Percentiles rank a stretch among this genome's conserved stretches.
These are phyloP conservation scores for Ustilago crameri DNA, from an alignment of 1,284 basidiomycete species.

Conservation along the genomic window DNA sequence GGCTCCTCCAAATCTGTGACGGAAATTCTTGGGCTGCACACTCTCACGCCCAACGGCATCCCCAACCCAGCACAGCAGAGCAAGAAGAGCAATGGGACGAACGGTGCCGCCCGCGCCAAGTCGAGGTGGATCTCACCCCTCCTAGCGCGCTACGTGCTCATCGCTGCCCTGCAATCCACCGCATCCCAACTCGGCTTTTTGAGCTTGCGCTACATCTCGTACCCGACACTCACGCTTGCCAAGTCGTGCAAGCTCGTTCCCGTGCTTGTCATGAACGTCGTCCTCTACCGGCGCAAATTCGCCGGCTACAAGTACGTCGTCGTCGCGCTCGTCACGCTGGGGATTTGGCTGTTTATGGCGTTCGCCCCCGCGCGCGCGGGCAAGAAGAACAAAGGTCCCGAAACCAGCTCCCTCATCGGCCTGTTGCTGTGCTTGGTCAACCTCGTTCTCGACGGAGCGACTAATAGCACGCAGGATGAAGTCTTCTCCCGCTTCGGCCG, in stretches of 20 bases:
- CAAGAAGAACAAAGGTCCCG: slow-evolving; percentile 60
- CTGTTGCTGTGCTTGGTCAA: slow-evolving; percentile 83
- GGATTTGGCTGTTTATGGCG: slow-evolving; percentile 96
- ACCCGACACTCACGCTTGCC: slow-evolving; percentile 97
- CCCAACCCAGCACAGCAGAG: background rate
- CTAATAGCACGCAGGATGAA: slow-evolving; percentile 98
- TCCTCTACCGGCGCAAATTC: slow-evolving; percentile 69
- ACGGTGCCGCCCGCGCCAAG: background rate
- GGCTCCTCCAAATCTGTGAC: slow-evolving; percentile 21
- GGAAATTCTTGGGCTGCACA: slow-evolving; percentile 55
- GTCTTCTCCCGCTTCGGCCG: slow-evolving; percentile 79
- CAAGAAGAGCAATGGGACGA: background rate
- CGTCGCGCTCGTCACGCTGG: slow-evolving; percentile 77
- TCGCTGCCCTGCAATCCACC: slow-evolving; percentile 82
- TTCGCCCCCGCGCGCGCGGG: slow-evolving; percentile 70
- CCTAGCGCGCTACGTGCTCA: slow-evolving; percentile 60
- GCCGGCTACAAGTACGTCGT: slow-evolving; percentile 68
- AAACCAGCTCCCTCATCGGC: slow-evolving; percentile 51
- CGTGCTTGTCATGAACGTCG: slow-evolving; percentile 92
- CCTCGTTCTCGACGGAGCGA: slow-evolving; percentile 88
- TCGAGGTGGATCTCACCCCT: slow-evolving; percentile 73
- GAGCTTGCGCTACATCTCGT: slow-evolving; percentile 92
- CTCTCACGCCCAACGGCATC: slow-evolving; percentile 47
- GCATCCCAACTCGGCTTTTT: slow-evolving; percentile 96
- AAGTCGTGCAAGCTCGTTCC: slow-evolving; percentile 99